phyloP scores from a whole-genome alignment of 305 asterid genomes.

The Fraxinus angustifolia region DNA sequence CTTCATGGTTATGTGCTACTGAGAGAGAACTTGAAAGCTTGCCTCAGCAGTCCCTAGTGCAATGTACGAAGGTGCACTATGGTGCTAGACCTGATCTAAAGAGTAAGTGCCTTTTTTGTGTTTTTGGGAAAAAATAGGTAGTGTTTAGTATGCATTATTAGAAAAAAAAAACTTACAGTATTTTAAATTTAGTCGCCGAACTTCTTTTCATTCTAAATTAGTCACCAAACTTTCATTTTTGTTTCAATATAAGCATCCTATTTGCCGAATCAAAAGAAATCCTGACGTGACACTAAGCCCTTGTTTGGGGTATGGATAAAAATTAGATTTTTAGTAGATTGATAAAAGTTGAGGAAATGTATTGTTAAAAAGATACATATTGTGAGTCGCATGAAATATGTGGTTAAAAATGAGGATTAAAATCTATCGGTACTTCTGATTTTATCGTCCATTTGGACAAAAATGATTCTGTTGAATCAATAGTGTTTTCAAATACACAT shows the following conservation, averaged over 20 bases:
- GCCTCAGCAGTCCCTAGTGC: conserved; percentile 48
- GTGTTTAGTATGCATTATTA: neutral
- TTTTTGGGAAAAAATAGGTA: neutral
- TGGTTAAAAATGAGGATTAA: neutral
- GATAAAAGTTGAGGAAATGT: neutral
- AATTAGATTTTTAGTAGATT: neutral
- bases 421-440: neutral
- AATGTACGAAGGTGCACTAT: conserved; percentile 49
- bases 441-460: neutral
- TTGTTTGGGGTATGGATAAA: neutral
- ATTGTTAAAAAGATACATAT: neutral
- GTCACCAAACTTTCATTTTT: neutral
- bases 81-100: conserved; percentile 58
- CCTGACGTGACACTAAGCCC: neutral
- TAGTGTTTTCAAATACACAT: neutral
- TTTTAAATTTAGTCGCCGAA: neutral
- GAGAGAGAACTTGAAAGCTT: conserved; percentile 61
- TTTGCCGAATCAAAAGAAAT: neutral
- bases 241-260: neutral
- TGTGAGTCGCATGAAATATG: neutral
- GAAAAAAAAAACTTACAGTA: neutral
- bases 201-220: neutral
- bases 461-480: neutral
- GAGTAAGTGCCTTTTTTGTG: conserved; percentile 32
- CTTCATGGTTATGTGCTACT: conserved; percentile 31